Evolutionary conservation across 345 rosid genomes (phyloP), one percentile per base, ranked within the genome.

Genomic region (Populus pruinosa): DNA sequence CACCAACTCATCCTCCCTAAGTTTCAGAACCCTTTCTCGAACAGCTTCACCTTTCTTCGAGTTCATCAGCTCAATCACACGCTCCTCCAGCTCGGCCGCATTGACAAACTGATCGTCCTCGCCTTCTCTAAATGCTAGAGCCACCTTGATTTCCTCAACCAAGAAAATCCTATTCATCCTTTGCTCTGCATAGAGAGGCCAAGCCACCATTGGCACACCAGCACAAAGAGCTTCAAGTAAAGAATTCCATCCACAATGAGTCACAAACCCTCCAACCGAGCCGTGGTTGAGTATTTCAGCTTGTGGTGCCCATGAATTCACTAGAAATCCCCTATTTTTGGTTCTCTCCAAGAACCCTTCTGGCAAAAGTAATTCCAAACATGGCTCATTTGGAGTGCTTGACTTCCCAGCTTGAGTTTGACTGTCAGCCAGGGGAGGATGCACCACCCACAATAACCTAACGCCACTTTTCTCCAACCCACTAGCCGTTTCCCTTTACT

Each of bases 151-250:
- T 29, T 80, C 90, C 69, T 82, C 80, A 69, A 85, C 84, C n/a
- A 81, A 9, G 3, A 80, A 12, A n/a, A n/a, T 39, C 73, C 66
- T 67, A 5, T 76, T 77, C 63, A 83, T 25, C 75, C 21, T 81
- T 47, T 87, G 87, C 80, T 87, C 88, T 3, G 87, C 86, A 29
- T 84, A 84, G 1, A 86, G 82, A 2, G 90, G 89, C 89, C 90
- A 88, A 0, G 83, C 86, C 77, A 88, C 1, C 90, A 86, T 84
- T 8, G 90, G 87, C 41, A 86, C 84, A 25, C 90, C 87, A 0
- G 80, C 81, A 0, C 78, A 25, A 33, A 88, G 77, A 1, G 86
- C 85, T 75, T 88, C 90, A 4, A 87, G 76, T 0, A 82, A 63
- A 23, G 87, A 84, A 62, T 84, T 84, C 85, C 87, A 82, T 29